A percentile compares a stretch with the other conserved stretches of the same genome.
Conservation (phyloP, 2,329 filamentous ascomycete genomes). For the Fusarium euwallaceae region DNA sequence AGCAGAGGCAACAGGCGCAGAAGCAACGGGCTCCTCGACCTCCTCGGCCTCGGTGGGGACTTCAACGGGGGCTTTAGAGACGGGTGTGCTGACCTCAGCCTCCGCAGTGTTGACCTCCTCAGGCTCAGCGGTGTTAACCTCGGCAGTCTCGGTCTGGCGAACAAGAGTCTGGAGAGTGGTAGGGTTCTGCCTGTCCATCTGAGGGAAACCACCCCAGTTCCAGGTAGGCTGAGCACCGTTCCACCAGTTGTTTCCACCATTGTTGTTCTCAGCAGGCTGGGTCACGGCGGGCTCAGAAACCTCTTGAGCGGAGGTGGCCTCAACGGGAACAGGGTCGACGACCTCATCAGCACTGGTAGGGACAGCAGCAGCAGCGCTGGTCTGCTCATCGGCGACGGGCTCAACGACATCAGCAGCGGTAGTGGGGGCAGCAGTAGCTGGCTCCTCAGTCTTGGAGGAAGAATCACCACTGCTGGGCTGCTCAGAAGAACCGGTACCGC, state of each 20-base stretch:
- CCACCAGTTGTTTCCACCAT: background rate
- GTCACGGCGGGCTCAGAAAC: background rate
- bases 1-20: background rate
- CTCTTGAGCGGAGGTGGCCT: background rate
- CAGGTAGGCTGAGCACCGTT: background rate
- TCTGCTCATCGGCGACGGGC: background rate
- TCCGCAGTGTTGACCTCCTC: background rate
- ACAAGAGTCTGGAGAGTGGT: slow-evolving; percentile 17
- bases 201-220: background rate
- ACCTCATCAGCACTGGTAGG: background rate
- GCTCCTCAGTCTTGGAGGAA: background rate
- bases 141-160: background rate
- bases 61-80: background rate
- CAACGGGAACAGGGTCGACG: background rate
- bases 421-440: background rate
- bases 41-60: background rate
- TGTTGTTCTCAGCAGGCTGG: background rate
- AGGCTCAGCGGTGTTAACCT: background rate
- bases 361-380: background rate
- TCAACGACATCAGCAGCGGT: background rate
- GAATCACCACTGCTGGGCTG: background rate
- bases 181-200: background rate
- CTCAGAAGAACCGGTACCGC: background rate
- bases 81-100: background rate
- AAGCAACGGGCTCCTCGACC: background rate